Evolutionary conservation across 805 yeast species (phyloP).

Genomic region (Candida orba): DNA sequence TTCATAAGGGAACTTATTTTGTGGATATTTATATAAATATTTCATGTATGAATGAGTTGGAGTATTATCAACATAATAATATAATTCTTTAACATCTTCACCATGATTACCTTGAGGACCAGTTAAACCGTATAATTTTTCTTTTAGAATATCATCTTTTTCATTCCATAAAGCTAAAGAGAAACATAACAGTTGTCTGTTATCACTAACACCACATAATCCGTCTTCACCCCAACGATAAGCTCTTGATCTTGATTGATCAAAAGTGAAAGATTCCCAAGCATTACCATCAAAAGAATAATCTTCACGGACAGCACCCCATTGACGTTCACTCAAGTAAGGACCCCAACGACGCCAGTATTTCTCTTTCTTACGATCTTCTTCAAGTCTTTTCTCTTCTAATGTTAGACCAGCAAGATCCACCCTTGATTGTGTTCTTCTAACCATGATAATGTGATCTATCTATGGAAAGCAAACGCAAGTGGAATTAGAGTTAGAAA

Average conservation of each 20-base stretch:
- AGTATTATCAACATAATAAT: slow-evolving; percentile 82
- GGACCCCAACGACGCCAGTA: slow-evolving; percentile 93
- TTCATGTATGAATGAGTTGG: slow-evolving; percentile 93
- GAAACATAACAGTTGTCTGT: slow-evolving; percentile 68
- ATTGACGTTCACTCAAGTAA: slow-evolving; percentile 78
- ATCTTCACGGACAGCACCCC: slow-evolving; percentile 80
- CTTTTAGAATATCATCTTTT: slow-evolving; percentile 76
- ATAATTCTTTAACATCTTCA: slow-evolving; percentile 85
- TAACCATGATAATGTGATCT: slow-evolving; percentile 6
- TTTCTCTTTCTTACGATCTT: slow-evolving; percentile 29
- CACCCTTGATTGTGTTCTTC: slow-evolving; percentile 19
- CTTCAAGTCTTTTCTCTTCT: slow-evolving; percentile 31
- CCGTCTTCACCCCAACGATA: slow-evolving; percentile 98
- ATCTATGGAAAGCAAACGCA: no score
- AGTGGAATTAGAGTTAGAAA: no score
- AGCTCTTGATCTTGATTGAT: slow-evolving; percentile 70
- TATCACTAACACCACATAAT: slow-evolving; percentile 80
- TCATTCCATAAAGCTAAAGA: slow-evolving; percentile 92
- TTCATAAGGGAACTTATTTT: slow-evolving; percentile 72
- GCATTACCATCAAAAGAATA: slow-evolving; percentile 84
- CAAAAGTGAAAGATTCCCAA: slow-evolving; percentile 84
- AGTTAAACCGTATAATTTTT: slow-evolving; percentile 79
- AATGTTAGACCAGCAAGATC: slow-evolving; percentile 23
- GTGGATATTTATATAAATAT: slow-evolving; percentile 90
- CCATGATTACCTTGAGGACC: slow-evolving; percentile 96